A percentile compares a stretch with the other conserved stretches of the same genome.
Evolutionary conservation across 306 rosid species (phyloP).

Genomic region (Alnus rubra): DNA sequence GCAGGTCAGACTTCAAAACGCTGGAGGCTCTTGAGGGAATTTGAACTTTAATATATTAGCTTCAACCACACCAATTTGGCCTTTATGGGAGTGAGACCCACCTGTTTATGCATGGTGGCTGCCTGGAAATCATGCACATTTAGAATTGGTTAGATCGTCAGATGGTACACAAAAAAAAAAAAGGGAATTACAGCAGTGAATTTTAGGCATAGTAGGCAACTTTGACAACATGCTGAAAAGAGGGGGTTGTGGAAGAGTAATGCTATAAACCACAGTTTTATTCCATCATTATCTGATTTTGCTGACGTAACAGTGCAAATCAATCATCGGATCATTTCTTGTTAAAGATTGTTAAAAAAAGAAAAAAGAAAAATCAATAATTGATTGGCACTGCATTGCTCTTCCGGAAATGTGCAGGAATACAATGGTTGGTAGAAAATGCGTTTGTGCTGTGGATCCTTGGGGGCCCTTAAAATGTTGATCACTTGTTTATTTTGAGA

Average conservation of each 20-base stretch:
- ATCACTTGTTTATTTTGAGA: slow-evolving; percentile 25
- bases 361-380: too few species aligned
- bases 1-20: slow-evolving; percentile 66
- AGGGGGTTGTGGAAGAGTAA: not conserved
- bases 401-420: slow-evolving; percentile 7
- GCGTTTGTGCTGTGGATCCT: slow-evolving; percentile 27
- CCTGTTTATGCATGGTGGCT: slow-evolving; percentile 23
- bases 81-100: not conserved
- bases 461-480: slow-evolving; percentile 26
- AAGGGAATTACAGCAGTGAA: slow-evolving; percentile 6
- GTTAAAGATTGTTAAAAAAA: too few species aligned
- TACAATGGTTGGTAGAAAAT: slow-evolving; percentile 28
- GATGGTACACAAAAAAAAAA: slow-evolving; percentile 17
- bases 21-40: slow-evolving; percentile 22
- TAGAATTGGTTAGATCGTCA: slow-evolving; percentile 30
- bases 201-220: slow-evolving; percentile 31
- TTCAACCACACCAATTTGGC: slow-evolving; percentile 12
- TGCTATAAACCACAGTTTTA: too few species aligned
- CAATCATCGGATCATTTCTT: too few species aligned
- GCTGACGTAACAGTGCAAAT: too few species aligned
- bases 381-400: too few species aligned
- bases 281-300: too few species aligned
- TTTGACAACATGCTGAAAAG: slow-evolving; percentile 14
- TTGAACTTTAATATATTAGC: not conserved
- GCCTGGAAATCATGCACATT: slow-evolving; percentile 14